Evolutionary conservation across 768 basidiomycete genomes (phyloP), one percentile per base, ranked within the genome.

Genomic region (Termitomyces sp.): DNA sequence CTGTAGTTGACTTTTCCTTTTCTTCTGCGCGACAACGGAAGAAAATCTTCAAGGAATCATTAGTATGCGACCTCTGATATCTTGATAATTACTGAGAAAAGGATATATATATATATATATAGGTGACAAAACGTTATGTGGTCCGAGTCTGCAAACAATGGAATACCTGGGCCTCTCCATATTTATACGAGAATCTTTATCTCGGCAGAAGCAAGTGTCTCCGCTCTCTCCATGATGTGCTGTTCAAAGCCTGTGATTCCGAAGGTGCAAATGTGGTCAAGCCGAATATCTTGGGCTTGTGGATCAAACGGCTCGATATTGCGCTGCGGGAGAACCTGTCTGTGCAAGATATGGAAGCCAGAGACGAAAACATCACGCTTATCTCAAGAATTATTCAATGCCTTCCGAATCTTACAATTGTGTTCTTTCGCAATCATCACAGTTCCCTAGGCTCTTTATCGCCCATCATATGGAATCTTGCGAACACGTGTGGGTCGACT

Each of bases 71-170:
- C 20, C 12, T 52, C 25, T 31, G 2, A 8, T 56, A 12, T 17
- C 12, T 38, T 37, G 11, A 57, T 8, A n/a, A 38, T 56, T 3
- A 34, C 53, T 42, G 37, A 55, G 5, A 43, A 34, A 25, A 25
- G 25, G 25, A 25, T 25, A 25, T 25, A 25, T 25, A 25, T 15
- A 31, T n/a, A n/a, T n/a, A n/a, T 42, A 46, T 52, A 42, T 15
- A 73, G 72, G 57, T 67, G 12, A 68, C 68, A 11, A 73, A 69
- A 60, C 60, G 68, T 11, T 61, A 64, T 63, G 56, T 72, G 38
- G 64, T 70, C 11, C 65, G 61, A 12, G 72, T 72, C 14, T 73
- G 68, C 61, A 72, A 65, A 36, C 36, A 67, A 36, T 73, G 71
- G 70, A 61, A 67, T 15, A 59, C 57, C 5, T 52, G 71, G 45